Base-by-base conservation (phyloP, 2,329 filamentous ascomycete genomes). In the Trichophyton verrucosum region DNA sequence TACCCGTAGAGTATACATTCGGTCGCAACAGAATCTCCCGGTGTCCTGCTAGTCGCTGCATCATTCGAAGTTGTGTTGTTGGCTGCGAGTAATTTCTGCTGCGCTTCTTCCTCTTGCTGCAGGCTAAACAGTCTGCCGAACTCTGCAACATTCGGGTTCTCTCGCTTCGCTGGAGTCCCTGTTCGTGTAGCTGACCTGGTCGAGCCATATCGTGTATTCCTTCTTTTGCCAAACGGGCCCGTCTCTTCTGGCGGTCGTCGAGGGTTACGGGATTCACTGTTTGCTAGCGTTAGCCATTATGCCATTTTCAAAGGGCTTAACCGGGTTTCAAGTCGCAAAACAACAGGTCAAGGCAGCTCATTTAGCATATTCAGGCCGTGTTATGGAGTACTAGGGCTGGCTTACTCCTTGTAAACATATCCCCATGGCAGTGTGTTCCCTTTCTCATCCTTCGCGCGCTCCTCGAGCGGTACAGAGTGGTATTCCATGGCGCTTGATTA, bases 1-100 rank as follows among this genome's bases (percentile, higher is more conserved):
- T 91, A 96, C 33, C 92, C 92, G 66, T 91, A 88, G 15, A 97
- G 79, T 60, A 96, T 84, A 64, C 95, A 83, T 74, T 96, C 91
- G 44, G 88, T 87, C 1, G 85, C 83, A 65, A 83, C 80, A 64
- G 80, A 81, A 64, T 69, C 74, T 61, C 65, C 71, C 61, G 66
- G 70, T 65, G 74, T 75, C 51, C 72, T 38, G 11, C 33, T 70
- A 2, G 70, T 64, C 58, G 71, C 70, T 58, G 76, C 74, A 15
- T 76, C 68, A 62, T 73, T 74, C 53, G 76, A 72, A 11, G 75
- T 71, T 22, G 64, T 60, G 24, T 61, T 63, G 60, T 68, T 67
- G 58, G 75, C 66, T 59, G 73, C 69, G 33, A 74, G 62, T 38
- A 68, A 70, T 38, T 68, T 70, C 33, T 36, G 60, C 33, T 61